Conservation (phyloP, 768 basidiomycete genomes). For the Butyriboletus loyo region DNA sequence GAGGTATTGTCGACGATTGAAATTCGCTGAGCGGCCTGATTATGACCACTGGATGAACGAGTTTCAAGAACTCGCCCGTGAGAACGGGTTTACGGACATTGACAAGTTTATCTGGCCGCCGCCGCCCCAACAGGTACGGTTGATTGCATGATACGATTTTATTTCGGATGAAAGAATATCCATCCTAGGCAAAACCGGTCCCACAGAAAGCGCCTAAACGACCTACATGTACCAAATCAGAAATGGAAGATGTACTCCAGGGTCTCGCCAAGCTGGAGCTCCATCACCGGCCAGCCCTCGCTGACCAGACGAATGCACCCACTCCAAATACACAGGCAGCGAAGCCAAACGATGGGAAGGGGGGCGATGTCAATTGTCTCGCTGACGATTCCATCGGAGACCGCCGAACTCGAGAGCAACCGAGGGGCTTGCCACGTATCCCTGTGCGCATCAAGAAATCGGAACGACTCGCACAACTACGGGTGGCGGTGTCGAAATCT, state of each 20-base stretch:
- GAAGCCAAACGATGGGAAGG: constrained; percentile 24
- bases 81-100: constrained; percentile 54
- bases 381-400: constrained; percentile 36
- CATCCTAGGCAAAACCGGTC: constrained; percentile 31
- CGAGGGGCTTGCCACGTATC: constrained; percentile 23
- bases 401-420: constrained; percentile 21
- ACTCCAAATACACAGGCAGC: constrained; percentile 31
- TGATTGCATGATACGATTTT: background rate
- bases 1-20: constrained; percentile 64
- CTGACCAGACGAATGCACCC: constrained; percentile 46
- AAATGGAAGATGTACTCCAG: constrained; percentile 55
- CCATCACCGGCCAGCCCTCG: constrained; percentile 47
- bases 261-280: constrained; percentile 60
- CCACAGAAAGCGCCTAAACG: constrained; percentile 13
- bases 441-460: constrained; percentile 41
- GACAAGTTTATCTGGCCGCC: constrained; percentile 76
- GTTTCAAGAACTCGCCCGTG: constrained; percentile 59
- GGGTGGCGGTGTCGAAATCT: constrained; percentile 41
- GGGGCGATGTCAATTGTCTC: constrained; percentile 42
- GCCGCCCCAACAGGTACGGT: constrained; percentile 36
- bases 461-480: constrained; percentile 47
- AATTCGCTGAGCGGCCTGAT: constrained; percentile 67
- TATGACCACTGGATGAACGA: constrained; percentile 63
- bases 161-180: background rate
- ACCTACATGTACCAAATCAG: constrained; percentile 32